Evolutionary conservation across 441 rosid genomes (phyloP).

Genomic region (Capsella rubella): DNA sequence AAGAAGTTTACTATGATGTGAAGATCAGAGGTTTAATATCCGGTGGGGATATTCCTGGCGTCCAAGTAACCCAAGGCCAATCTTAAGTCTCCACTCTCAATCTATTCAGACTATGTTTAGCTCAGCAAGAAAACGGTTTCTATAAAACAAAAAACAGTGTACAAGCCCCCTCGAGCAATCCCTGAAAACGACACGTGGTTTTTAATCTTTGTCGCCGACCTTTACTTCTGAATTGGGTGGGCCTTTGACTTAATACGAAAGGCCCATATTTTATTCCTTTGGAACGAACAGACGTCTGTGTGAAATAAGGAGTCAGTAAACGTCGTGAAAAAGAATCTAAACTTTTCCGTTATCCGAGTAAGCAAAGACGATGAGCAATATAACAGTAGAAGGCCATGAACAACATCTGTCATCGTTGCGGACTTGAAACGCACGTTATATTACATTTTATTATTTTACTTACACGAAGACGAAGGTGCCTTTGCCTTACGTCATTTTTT

Average conservation of each 20-base stretch:
- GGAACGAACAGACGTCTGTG: neutral
- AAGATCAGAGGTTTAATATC: conserved; percentile 79
- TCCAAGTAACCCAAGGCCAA: conserved; percentile 50
- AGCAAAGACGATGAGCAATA: neutral
- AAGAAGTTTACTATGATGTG: conserved; percentile 85
- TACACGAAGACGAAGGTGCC: neutral
- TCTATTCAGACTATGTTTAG: neutral
- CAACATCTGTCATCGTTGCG: conserved; percentile 54
- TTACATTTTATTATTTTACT: neutral
- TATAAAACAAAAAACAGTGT: conserved; percentile 25
- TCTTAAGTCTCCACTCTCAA: conserved; percentile 22
- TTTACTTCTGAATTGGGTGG: neutral
- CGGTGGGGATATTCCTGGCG: conserved; percentile 42
- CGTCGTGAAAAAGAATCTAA: conserved; percentile 33
- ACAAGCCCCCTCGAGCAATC: neutral
- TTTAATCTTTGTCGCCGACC: neutral
- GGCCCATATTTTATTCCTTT: neutral
- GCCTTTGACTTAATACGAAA: neutral
- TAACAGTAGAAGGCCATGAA: conserved; percentile 41
- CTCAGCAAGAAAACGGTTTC: conserved; percentile 7
- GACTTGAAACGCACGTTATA: conserved; percentile 60
- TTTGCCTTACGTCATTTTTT: conserved; percentile 1
- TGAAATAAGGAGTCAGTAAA: conserved; percentile 20
- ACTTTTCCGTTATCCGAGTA: conserved; percentile 36
- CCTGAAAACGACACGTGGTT: conserved; percentile 14